Percentiles rank a stretch among this genome's conserved stretches.
Evolutionary conservation across 345 rosid species (phyloP).

Genomic region (Dipteronia sinensis): DNA sequence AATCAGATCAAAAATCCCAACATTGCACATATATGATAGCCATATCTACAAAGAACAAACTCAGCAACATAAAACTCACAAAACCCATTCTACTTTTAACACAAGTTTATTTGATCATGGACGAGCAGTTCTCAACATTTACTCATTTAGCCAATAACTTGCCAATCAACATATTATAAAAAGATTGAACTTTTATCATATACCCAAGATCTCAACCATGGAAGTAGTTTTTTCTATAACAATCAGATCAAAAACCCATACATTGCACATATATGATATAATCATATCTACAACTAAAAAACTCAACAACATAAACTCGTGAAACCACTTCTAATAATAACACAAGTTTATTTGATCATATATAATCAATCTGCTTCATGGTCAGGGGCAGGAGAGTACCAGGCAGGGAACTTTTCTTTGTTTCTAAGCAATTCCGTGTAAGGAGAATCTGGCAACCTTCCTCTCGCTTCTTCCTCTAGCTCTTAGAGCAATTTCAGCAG

Average conservation of each 20-base stretch:
- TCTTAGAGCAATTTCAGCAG: constrained; percentile 71
- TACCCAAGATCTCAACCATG: not conserved
- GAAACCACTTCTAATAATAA: no score
- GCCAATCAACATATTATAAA: not conserved
- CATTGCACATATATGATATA: not conserved
- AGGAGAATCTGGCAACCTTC: constrained; percentile 75
- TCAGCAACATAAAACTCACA: not conserved
- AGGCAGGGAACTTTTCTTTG: constrained; percentile 69
- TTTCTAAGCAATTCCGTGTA: constrained; percentile 70
- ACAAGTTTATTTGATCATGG: not conserved
- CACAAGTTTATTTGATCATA: not conserved
- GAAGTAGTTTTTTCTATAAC: not conserved
- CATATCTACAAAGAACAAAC: not conserved
- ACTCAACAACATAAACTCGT: not conserved
- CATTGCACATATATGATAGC: not conserved
- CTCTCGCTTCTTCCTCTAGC: constrained; percentile 78
- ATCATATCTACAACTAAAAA: not conserved
- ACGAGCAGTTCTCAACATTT: not conserved
- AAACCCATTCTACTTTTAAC: not conserved
- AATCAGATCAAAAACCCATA: not conserved
- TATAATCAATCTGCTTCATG: constrained; percentile 61
- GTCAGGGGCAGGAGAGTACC: constrained; percentile 79
- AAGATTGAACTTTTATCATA: not conserved
- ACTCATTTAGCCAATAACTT: not conserved
- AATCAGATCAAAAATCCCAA: not conserved